Evolutionary conservation across 768 basidiomycete species (phyloP).

Genomic region (Naganishia friedmannii): DNA sequence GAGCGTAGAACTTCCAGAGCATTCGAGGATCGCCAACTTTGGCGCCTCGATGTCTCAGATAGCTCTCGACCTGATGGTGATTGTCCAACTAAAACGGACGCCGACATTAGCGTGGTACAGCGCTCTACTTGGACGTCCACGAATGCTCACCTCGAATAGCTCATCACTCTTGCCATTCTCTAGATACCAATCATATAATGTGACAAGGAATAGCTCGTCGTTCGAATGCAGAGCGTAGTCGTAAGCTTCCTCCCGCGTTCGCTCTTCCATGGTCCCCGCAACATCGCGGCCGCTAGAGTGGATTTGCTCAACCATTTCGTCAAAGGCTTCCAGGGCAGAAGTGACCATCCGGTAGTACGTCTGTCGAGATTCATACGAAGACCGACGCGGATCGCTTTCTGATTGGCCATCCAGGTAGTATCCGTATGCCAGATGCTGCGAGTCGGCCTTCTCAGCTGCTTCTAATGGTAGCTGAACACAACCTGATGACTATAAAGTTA

Average conservation of each 20-base stretch:
- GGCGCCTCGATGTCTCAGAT: conserved; percentile 21
- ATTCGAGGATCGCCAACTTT: conserved; percentile 56
- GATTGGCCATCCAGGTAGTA: conserved; percentile 56
- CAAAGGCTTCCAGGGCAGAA: conserved; percentile 75
- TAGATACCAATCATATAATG: conserved; percentile 92
- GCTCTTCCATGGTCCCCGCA: conserved; percentile 31
- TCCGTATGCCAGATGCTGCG: conserved; percentile 38
- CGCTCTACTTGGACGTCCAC: not conserved
- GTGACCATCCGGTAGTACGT: conserved; percentile 79
- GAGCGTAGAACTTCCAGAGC: conserved; percentile 95
- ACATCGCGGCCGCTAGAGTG: conserved; percentile 3
- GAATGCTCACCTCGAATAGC: conserved; percentile 72
- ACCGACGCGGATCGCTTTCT: conserved; percentile 59
- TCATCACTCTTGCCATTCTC: conserved; percentile 75
- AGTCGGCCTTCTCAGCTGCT: conserved; percentile 75
- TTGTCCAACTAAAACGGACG: conserved; percentile 64
- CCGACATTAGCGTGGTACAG: not conserved
- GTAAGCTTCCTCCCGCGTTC: conserved; percentile 78
- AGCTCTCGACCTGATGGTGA: conserved; percentile 54
- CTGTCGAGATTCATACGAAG: conserved; percentile 62
- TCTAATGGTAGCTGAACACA: conserved; percentile 78
- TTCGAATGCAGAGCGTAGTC: conserved; percentile 76
- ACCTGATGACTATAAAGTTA: conserved; percentile 56
- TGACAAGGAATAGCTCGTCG: conserved; percentile 91
- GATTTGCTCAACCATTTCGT: conserved; percentile 53